phyloP scores from a whole-genome alignment of 495 filamentous ascomycete genomes.

The Cercophora sp. region DNA sequence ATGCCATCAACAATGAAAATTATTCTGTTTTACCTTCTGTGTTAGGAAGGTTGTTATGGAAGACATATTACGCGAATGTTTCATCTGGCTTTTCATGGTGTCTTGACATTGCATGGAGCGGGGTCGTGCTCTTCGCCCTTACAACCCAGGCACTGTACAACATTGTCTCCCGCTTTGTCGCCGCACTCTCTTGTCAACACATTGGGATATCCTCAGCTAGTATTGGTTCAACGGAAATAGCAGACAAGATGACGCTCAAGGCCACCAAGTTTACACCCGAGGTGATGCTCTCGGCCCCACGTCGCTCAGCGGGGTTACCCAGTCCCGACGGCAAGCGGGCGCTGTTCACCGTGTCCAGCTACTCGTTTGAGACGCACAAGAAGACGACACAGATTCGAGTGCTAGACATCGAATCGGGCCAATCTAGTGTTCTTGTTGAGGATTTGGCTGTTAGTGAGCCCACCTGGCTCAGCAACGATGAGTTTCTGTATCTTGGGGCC shows the following conservation, averaged over 20 bases:
- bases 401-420: constrained; percentile 65
- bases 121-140: not conserved
- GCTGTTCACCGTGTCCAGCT: constrained; percentile 69
- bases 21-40: not conserved
- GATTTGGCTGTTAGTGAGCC: constrained; percentile 63
- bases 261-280: constrained; percentile 71
- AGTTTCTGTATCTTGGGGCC: constrained; percentile 63
- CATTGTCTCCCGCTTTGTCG: constrained; percentile 8
- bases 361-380: constrained; percentile 77
- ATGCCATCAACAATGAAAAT: not conserved
- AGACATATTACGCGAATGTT: not conserved
- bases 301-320: constrained; percentile 71
- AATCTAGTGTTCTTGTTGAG: constrained; percentile 62
- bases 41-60: too few relatives aligned
- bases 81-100: not conserved
- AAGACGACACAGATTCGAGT: constrained; percentile 72
- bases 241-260: constrained; percentile 59
- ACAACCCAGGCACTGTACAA: too few relatives aligned
- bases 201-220: too few relatives aligned
- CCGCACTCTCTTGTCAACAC: too few relatives aligned
- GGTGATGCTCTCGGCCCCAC: constrained; percentile 80
- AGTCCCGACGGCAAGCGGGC: constrained; percentile 66
- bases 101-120: constrained; percentile 4
- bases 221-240: too few relatives aligned
- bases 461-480: constrained; percentile 67